Evolutionary conservation across 345 rosid species (phyloP).

Genomic region (Toxicodendron radicans): DNA sequence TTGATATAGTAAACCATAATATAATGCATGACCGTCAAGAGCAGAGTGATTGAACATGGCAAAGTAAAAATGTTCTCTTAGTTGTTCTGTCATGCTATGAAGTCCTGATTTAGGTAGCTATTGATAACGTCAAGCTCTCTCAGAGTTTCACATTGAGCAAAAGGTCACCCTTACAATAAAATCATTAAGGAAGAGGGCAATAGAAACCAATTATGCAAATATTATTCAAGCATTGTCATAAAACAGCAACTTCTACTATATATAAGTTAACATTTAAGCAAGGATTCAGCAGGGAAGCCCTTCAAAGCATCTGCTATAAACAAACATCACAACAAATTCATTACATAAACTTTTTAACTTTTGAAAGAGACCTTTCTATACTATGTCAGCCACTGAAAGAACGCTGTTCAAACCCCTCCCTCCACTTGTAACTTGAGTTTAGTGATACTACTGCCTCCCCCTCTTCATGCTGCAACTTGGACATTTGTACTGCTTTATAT

Average conservation of each 20-base stretch:
- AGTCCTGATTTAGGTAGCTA: background rate
- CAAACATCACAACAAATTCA: conserved; percentile 24
- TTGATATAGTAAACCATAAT: no score
- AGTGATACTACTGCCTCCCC: conserved; percentile 43
- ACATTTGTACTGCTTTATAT: conserved; percentile 82
- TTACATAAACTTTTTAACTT: conserved; percentile 15
- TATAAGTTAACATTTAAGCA: conserved; percentile 27
- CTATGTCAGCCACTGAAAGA: conserved; percentile 23
- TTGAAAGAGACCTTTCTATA: conserved; percentile 17
- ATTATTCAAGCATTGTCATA: conserved; percentile 18
- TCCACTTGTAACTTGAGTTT: background rate
- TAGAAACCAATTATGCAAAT: background rate
- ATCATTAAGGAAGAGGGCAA: background rate
- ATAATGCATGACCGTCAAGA: no score
- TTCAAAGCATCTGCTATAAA: conserved; percentile 31
- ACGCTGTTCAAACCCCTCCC: background rate
- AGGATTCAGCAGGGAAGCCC: conserved; percentile 21
- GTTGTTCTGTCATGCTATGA: background rate
- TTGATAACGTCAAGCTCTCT: background rate
- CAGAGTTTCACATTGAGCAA: background rate
- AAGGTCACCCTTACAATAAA: background rate
- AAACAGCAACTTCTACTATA: conserved; percentile 22
- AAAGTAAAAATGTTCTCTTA: no score
- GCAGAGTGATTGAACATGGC: background rate
- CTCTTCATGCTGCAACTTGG: conserved; percentile 84